Base-by-base conservation (phyloP, 1,284 basidiomycete species). In the Microbotryum silenes-acaulis region DNA sequence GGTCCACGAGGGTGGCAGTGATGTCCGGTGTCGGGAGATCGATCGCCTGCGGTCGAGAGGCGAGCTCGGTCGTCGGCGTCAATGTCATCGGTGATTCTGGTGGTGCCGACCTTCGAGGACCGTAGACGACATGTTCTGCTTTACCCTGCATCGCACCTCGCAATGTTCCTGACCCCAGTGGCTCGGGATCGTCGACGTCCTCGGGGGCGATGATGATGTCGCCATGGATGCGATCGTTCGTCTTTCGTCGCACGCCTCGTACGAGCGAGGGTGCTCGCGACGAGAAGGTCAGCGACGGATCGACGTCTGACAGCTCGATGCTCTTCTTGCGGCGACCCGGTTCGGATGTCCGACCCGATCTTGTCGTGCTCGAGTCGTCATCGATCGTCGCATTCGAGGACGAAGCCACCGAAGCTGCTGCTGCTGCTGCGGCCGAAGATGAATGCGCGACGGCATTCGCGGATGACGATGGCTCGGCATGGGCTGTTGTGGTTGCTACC, bases 81-180 rank as follows among this genome's bases (percentile, higher is more conserved):
- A 31, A 45, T 53, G 23, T n/a, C 21, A 31, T 14, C 21, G 51
- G n/a, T 31, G 10, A 10, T 25, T 51, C 51, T 14, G 6, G 50
- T 18, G 16, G 37, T 25, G 27, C n/a, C 10, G 16, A 49, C n/a
- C 60, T 27, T 63, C 63, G 23, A 18, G 67, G 67, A 18, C 68
- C 68, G 42, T 69, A 69, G 12, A 69, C 68, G 54, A 69, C 68
- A 18, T 69, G 68, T 47, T 69, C 68, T 1, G 65, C 68, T 46
- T 63, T 67, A 33, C 68, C 68, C 51, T 69, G 68, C 53, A 69
- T 62, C 25, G 67, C 67, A 1, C 65, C 67, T 16, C 67, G 51
- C 9, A 69, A 54, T 5, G 59, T 63, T 7, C 65, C 62, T 16
- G 49, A 58, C 5, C 45, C 54, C 0, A 42, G 21, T 14, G 51